Base-by-base conservation (phyloP, 345 rosid genomes). In the Euphorbia pulcherrima region DNA sequence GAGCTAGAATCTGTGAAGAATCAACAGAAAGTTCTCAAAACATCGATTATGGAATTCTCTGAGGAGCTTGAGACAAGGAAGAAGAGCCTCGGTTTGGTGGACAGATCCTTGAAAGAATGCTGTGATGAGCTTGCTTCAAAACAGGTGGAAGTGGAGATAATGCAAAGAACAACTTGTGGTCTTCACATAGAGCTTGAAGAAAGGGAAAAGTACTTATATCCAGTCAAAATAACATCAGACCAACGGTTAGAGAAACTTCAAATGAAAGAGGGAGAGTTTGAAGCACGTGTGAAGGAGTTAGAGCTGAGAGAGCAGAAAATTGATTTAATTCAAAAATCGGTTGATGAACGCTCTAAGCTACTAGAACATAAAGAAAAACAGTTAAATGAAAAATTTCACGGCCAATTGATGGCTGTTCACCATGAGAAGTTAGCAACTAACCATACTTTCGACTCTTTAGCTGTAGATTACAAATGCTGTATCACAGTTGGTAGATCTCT, bases 181-280 rank as follows among this genome's bases (percentile, higher is more conserved):
- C 0, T 20, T n/a, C 12, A 2, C 8, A 53, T 37, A 30, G 46
- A 72, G 50, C 6, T 69, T n/a, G 58, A 70, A 54, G 70, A 14
- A 50, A 73, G 65, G 39, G 68, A 69, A 59, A 64, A 68, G 14
- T 67, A 72, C 64, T 44, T 74, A 30, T 61, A 74, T 23, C 67
- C 68, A 3, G 67, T 77, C 17, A 56, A 70, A 51, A 62, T 24
- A 64, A 69, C 74, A 69, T 30, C 78, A 51, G 39, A 58, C 7
- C 63, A 74, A 44, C 30, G 54, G 23, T 59, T 46, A 59, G 70
- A 41, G 64, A 39, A 62, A 33, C 39, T 74, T 60, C 39, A 62
- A 59, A 44, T 54, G 69, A 79, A 75, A 61, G 74, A 72, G 59
- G 72, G 62, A 73, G 61, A 65, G 47, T 64, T 73, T 52, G 57